Evolutionary conservation across 2,329 filamentous ascomycete species (phyloP).

Genomic region (Microcyclosporella mali): DNA sequence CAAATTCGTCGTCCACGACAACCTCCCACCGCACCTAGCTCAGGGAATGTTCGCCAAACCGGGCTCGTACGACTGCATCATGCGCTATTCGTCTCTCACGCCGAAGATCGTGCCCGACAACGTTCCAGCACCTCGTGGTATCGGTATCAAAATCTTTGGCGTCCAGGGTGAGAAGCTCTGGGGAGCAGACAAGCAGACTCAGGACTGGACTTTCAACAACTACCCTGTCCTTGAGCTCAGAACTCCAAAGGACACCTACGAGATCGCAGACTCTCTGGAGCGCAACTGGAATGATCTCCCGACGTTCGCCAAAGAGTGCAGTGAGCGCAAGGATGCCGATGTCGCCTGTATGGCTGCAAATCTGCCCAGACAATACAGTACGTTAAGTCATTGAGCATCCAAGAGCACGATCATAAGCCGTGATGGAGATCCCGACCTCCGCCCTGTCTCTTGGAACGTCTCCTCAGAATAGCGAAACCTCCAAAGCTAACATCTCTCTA

Average conservation of each 20-base stretch:
- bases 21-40: constrained; percentile 31
- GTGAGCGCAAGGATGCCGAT: constrained; percentile 26
- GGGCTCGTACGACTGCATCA: constrained; percentile 32
- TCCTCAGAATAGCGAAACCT: neutral
- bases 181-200: constrained; percentile 32
- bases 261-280: constrained; percentile 32
- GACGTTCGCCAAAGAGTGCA: constrained; percentile 28
- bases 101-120: constrained; percentile 35
- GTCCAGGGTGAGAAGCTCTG: constrained; percentile 33
- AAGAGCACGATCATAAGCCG: too few species aligned
- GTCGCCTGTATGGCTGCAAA: constrained; percentile 26
- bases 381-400: constrained; percentile 8
- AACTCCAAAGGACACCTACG: constrained; percentile 28
- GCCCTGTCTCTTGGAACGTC: neutral
- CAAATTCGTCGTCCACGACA: constrained; percentile 29
- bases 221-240: constrained; percentile 30
- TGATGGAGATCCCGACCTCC: neutral
- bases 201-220: constrained; percentile 33
- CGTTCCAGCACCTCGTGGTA: constrained; percentile 31
- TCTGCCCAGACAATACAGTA: constrained; percentile 29
- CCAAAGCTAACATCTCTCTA: constrained; percentile 3
- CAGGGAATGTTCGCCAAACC: constrained; percentile 34
- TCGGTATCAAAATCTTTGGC: constrained; percentile 34
- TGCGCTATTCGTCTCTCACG: constrained; percentile 34
- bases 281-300: constrained; percentile 30